Evolutionary conservation across 495 filamentous ascomycete genomes (phyloP), one percentile per base, ranked within the genome.

Genomic region (Rhizodiscina lignyota): DNA sequence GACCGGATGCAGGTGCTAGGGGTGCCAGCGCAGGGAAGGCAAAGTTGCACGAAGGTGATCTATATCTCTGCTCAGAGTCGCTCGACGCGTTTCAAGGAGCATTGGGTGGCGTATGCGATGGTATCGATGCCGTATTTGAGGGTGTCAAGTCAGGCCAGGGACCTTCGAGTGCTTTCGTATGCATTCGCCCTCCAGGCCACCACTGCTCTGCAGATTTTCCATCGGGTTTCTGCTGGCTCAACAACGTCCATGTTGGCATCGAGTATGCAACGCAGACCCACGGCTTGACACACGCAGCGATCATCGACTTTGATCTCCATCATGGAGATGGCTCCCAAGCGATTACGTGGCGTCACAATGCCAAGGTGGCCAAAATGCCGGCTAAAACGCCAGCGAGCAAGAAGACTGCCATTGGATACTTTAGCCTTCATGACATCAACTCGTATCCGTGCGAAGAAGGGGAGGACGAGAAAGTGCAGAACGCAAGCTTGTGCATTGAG

Each of bases 221-320:
- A 0, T 94, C 84, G 1, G 89, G 89, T 1, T 97, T 97, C 54
- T 97, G 89, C 58, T 97, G 89, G 89, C 55, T 97, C 37, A 97
- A 97, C 54, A 97, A 97, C 51, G 83, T 96, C 4, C 87, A 94
- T 50, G 83, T 96, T 21, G 91, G 89, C 0, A 92, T 96, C 39
- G 80, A 87, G 45, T 79, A 94, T 49, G 89, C 77, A 8, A 74
- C 79, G 3, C 67, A 81, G 38, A 70, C 66, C 32, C 74, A 94
- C 48, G 86, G 80, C 4, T 53, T 96, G 27, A 94, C 85, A 0
- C 89, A 96, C 53, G 87, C 84, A 0, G 89, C 84, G 4, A 97
- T 97, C 42, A 72, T 97, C 44, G 89, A 97, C 54, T 94, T 96
- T 49, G 89, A 97, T 53, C 60, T 97, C 4, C 89, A 97, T 42